These are phyloP conservation scores for Erodium maritimum DNA, from an alignment of 345 rosid genomes.

Conservation along the genomic window DNA sequence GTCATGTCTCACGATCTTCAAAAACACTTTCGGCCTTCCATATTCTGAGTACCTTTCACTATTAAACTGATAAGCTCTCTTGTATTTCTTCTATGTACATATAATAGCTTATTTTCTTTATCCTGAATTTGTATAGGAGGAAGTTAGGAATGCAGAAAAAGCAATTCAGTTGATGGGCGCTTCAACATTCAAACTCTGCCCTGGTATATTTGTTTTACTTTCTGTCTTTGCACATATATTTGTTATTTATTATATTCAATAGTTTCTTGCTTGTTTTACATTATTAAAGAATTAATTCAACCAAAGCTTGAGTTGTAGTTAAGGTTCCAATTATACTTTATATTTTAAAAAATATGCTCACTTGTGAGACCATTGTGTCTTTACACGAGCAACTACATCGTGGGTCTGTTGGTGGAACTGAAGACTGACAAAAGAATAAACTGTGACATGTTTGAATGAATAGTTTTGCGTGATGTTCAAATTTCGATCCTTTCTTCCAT, in stretches of 20 bases:
- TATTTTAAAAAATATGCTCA: too few relatives aligned
- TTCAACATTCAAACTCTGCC: constrained; percentile 41
- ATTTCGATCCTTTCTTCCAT: too few relatives aligned
- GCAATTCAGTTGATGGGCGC: constrained; percentile 71
- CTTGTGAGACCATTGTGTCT: too few relatives aligned
- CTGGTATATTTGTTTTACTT: constrained; percentile 26
- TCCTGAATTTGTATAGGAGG: constrained; percentile 35
- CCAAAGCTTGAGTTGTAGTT: too few relatives aligned
- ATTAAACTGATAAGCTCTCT: not conserved
- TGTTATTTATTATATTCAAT: not conserved
- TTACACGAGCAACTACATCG: too few relatives aligned
- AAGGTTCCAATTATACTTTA: too few relatives aligned
- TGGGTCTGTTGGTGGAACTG: too few relatives aligned
- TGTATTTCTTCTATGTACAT: not conserved
- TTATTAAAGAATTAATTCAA: not conserved
- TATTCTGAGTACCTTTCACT: not conserved
- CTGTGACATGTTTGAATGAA: too few relatives aligned
- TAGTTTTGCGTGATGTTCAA: too few relatives aligned
- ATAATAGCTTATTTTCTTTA: constrained; percentile 1
- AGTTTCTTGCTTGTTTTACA: not conserved
- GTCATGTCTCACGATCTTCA: too few relatives aligned
- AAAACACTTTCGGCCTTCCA: too few relatives aligned
- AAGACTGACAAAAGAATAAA: too few relatives aligned
- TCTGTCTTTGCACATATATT: constrained; percentile 2
- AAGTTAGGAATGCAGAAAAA: constrained; percentile 55